Evolutionary conservation across 2,329 filamentous ascomycete species (phyloP).

Genomic region (Trichoderma sp.): DNA sequence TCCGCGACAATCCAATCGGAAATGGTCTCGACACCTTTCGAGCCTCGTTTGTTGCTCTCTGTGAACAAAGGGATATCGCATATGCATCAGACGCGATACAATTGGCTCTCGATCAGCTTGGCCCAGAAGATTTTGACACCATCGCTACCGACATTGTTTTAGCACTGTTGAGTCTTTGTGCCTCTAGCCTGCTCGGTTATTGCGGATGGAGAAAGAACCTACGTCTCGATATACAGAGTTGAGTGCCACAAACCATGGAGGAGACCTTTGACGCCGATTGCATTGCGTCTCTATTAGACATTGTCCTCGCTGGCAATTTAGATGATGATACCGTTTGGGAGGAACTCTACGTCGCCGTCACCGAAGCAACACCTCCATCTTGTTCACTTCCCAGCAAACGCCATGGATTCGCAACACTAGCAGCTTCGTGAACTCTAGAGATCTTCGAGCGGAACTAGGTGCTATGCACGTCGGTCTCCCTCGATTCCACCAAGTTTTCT

Average conservation of each 20-base stretch:
- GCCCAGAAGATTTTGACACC: too few species aligned
- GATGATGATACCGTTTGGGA: conserved; percentile 36
- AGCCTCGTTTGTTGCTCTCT: conserved; percentile 27
- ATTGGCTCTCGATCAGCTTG: conserved; percentile 27
- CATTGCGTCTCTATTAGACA: conserved; percentile 33
- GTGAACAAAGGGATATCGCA: conserved; percentile 21
- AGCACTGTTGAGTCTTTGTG: not conserved
- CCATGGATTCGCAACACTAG: conserved; percentile 32
- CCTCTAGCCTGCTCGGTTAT: not conserved
- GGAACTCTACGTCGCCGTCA: conserved; percentile 33
- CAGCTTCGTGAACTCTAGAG: conserved; percentile 32
- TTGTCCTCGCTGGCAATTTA: conserved; percentile 27
- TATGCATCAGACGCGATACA: conserved; percentile 24
- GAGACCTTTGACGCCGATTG: conserved; percentile 26
- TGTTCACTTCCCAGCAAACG: conserved; percentile 27
- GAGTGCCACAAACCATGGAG: conserved; percentile 10
- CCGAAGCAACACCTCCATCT: conserved; percentile 24
- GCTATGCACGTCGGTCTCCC: conserved; percentile 34
- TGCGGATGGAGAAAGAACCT: not conserved
- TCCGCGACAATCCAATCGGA: conserved; percentile 30
- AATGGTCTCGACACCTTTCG: conserved; percentile 30
- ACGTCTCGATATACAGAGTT: not conserved
- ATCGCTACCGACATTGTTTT: not conserved
- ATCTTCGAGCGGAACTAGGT: conserved; percentile 30
- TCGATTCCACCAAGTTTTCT: conserved; percentile 34